Base-by-base conservation (phyloP, 1,284 basidiomycete genomes). In the Pseudozyma pruni region DNA sequence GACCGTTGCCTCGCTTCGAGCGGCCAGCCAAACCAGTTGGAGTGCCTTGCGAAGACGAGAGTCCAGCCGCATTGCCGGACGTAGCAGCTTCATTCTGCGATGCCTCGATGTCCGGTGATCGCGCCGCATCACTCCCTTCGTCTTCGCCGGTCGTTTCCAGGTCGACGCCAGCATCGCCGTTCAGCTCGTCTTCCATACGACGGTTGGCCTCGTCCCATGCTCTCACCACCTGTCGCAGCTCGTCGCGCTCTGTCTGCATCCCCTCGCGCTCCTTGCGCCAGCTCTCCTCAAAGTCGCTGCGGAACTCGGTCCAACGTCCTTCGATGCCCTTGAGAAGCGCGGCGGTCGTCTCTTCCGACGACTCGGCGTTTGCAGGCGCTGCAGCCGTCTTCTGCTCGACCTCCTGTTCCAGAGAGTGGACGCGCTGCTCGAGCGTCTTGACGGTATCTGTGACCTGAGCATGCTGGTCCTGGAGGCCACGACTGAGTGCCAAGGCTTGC, bases 181-280 rank as follows among this genome's bases (percentile, higher is more conserved):
- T 60, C 20, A 64, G 27, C 43, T 64, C 62, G 46, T 85, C 85
- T 47, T 85, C 83, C 22, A 84, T 83, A 22, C 84, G 75, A 20
- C 84, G 67, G 59, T 84, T 83, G 19, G 85, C 83, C 60, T 85
- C 86, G 71, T 96, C 94, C 90, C 91, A 94, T 66, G 94, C 91
- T 34, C 90, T 88, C 33, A 90, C 87, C 9, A 91, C 90, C 20
- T 87, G 86, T 37, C 86, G 85, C 8, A 96, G 85, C 29, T 91
- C 86, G 66, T 91, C 90, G 2, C 92, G 86, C 83, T 96, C 94
- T 22, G 87, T 85, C 7, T 86, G 86, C 92, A 93, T 93, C 46
- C 90, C 90, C 72, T 91, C 89, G 67, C 90, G 87, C 40, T 93
- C 89, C 54, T 85, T 84, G 49, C 70, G 71, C 79, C 81, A 83